Percentiles rank a stretch among this genome's conserved stretches.
phyloP scores from a whole-genome alignment of 1,284 basidiomycete genomes.

The Cronartium ribicola region DNA sequence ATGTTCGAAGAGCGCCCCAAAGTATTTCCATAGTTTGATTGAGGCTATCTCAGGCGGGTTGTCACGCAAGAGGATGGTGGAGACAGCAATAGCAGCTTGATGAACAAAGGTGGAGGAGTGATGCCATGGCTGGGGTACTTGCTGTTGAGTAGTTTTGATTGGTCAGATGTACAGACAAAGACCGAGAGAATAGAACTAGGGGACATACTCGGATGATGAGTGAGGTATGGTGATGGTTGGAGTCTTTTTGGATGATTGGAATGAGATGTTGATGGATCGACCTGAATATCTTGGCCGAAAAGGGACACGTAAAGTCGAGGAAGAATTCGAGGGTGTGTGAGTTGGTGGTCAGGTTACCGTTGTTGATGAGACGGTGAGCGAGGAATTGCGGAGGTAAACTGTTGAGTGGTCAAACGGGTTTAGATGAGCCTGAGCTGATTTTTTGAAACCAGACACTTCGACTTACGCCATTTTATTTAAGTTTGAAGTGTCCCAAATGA shows the following conservation, averaged over 20 bases:
- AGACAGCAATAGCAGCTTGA: not conserved
- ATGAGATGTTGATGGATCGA: not conserved
- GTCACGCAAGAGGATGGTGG: not conserved
- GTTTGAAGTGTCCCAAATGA: too few relatives aligned
- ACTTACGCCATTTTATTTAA: too few relatives aligned
- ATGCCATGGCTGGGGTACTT: conserved; percentile 12
- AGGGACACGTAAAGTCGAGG: conserved; percentile 2
- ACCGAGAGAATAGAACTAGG: not conserved
- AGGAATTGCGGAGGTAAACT: too few relatives aligned
- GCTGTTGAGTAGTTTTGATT: not conserved
- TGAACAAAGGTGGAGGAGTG: not conserved
- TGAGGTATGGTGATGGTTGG: not conserved
- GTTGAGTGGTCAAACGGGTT: too few relatives aligned
- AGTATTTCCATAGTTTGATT: not conserved
- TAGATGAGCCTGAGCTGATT: too few relatives aligned
- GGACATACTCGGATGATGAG: not conserved
- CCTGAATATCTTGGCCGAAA: not conserved
- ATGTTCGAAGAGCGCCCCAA: not conserved
- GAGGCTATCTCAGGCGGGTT: not conserved
- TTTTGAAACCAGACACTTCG: too few relatives aligned
- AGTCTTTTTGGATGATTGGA: not conserved
- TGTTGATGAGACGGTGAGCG: too few relatives aligned
- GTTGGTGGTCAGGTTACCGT: not conserved
- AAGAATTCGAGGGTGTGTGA: conserved; percentile 2
- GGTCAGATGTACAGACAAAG: not conserved